A percentile compares a stretch with the other conserved stretches of the same genome.
Conservation (phyloP, 768 basidiomycete genomes). For the Auricularia sp. region DNA sequence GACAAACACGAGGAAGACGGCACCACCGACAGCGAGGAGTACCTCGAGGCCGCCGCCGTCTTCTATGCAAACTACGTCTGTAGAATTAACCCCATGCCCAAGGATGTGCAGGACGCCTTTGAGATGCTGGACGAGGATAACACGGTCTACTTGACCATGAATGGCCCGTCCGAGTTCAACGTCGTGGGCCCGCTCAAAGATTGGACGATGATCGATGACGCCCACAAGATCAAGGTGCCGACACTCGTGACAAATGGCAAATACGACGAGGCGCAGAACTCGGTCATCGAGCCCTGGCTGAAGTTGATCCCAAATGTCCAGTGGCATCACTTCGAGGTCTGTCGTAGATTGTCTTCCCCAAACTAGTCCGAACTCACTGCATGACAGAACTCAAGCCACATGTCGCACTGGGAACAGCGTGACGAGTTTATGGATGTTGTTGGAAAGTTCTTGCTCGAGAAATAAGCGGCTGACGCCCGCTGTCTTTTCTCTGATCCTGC, state of each 20-base stretch:
- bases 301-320: constrained; percentile 18
- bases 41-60: constrained; percentile 29
- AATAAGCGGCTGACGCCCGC: too few species aligned
- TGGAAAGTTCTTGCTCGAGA: constrained; percentile 20
- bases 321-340: constrained; percentile 32
- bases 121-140: constrained; percentile 30
- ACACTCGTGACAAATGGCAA: constrained; percentile 6
- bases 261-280: constrained; percentile 6
- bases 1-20: constrained; percentile 36
- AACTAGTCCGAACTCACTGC: neutral
- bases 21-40: constrained; percentile 35
- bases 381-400: constrained; percentile 28
- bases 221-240: constrained; percentile 1
- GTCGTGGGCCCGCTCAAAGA: constrained; percentile 4
- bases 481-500: too few species aligned
- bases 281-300: neutral
- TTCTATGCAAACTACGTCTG: constrained; percentile 38
- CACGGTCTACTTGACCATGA: constrained; percentile 42
- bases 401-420: constrained; percentile 33
- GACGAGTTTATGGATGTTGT: constrained; percentile 30
- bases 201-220: constrained; percentile 3
- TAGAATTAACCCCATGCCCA: constrained; percentile 34
- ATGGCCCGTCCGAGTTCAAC: constrained; percentile 6
- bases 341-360: neutral
- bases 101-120: constrained; percentile 25